Conservation (phyloP, 2,329 filamentous ascomycete genomes). For the Beauveria bassiana region DNA sequence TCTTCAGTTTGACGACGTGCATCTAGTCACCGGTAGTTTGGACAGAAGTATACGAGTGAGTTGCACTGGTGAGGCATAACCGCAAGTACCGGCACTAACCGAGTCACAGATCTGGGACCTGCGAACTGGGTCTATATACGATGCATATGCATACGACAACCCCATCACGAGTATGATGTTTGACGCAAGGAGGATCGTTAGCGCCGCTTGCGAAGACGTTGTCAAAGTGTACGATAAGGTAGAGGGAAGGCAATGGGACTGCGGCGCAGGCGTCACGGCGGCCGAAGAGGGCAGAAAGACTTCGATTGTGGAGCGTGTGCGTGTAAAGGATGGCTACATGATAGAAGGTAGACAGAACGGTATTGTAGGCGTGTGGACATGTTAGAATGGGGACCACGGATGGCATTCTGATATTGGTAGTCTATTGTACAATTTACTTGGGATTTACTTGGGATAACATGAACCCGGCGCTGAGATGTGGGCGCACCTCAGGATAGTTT, state of each 20-base stretch:
- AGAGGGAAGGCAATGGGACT: conserved; percentile 93
- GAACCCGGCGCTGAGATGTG: neutral
- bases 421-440: conserved; percentile 7
- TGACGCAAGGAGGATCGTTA: conserved; percentile 79
- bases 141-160: conserved; percentile 92
- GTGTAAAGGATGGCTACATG: conserved; percentile 89
- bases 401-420: neutral
- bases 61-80: conserved; percentile 14
- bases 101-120: conserved; percentile 86
- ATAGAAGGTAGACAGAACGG: conserved; percentile 86
- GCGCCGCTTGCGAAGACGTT: conserved; percentile 83
- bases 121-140: conserved; percentile 87
- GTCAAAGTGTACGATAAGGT: conserved; percentile 98
- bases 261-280: conserved; percentile 70
- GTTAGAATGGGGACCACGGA: conserved; percentile 28
- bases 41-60: conserved; percentile 91
- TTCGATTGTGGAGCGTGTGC: conserved; percentile 72
- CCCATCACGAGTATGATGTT: conserved; percentile 97
- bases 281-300: conserved; percentile 57
- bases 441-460: neutral
- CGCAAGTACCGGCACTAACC: neutral
- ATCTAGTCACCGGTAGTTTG: conserved; percentile 85
- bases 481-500: neutral
- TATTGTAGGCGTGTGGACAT: conserved; percentile 84
- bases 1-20: conserved; percentile 91